phyloP scores from a whole-genome alignment of 768 basidiomycete species.

The Mycena vulgaris region DNA sequence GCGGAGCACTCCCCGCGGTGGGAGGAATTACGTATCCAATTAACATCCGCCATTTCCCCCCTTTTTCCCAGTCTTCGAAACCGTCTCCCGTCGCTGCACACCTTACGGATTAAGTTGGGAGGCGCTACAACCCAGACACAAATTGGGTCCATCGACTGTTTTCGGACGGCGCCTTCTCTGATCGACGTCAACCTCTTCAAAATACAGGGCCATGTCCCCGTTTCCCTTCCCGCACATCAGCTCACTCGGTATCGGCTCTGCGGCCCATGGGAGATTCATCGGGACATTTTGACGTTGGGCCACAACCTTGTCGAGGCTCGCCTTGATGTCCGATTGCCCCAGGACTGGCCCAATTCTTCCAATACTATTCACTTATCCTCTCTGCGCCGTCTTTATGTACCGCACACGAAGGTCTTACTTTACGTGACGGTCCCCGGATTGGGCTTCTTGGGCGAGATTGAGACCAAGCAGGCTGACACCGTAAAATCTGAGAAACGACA shows the following conservation, averaged over 20 bases:
- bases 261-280: neutral
- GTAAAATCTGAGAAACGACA: too few species aligned
- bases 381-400: neutral
- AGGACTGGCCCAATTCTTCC: neutral
- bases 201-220: neutral
- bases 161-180: neutral
- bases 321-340: neutral
- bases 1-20: neutral
- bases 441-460: too few species aligned
- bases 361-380: neutral
- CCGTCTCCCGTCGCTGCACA: neutral
- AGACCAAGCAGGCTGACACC: too few species aligned
- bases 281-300: neutral
- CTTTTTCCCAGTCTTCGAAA: neutral
- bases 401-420: neutral
- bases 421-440: neutral
- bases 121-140: neutral
- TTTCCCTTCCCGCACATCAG: neutral
- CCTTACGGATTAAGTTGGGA: neutral
- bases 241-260: slow-evolving; percentile 10
- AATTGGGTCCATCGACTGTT: neutral
- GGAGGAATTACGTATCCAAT: neutral
- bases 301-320: slow-evolving; percentile 3
- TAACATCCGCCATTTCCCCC: neutral
- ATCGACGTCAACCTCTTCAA: neutral